Evolutionary conservation across 2,329 filamentous ascomycete genomes (phyloP).

Genomic region (Claviceps cyperi): DNA sequence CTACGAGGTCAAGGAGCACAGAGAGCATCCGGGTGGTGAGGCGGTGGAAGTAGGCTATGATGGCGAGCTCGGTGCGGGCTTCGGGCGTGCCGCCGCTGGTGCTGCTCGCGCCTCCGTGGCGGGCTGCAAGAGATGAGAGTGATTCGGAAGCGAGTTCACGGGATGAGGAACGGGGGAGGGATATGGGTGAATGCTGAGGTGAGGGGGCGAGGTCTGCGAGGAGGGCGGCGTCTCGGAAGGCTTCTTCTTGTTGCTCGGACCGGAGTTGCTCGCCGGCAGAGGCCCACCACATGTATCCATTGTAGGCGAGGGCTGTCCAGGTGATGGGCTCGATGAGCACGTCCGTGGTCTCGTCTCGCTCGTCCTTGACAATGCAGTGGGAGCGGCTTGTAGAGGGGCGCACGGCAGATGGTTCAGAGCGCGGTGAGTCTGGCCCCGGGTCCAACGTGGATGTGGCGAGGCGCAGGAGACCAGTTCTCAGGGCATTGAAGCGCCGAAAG

Average conservation of each 20-base stretch:
- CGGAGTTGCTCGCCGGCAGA: slow-evolving; percentile 60
- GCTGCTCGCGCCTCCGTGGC: slow-evolving; percentile 14
- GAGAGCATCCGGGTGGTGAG: slow-evolving; percentile 53
- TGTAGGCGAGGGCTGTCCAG: slow-evolving; percentile 65
- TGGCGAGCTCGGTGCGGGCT: slow-evolving; percentile 46
- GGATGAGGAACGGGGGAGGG: slow-evolving; percentile 17
- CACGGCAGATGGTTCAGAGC: slow-evolving; percentile 13
- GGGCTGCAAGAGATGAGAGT: slow-evolving; percentile 27
- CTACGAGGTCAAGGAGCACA: slow-evolving; percentile 46
- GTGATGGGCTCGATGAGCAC: slow-evolving; percentile 46
- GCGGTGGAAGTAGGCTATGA: slow-evolving; percentile 71
- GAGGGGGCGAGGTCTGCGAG: slow-evolving; percentile 35
- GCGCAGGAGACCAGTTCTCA: slow-evolving; percentile 48
- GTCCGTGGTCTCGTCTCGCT: slow-evolving; percentile 36
- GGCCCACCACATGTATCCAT: slow-evolving; percentile 82
- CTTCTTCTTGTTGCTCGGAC: slow-evolving; percentile 45
- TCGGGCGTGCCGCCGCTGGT: slow-evolving; percentile 2
- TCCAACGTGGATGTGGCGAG: slow-evolving; percentile 18
- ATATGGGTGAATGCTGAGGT: slow-evolving; percentile 15
- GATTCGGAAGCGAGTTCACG: slow-evolving; percentile 27
- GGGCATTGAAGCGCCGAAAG: slow-evolving; percentile 59
- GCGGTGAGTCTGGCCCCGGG: slow-evolving; percentile 15
- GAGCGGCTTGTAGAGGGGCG: slow-evolving; percentile 15
- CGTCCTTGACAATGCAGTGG: slow-evolving; percentile 17
- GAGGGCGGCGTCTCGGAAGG: slow-evolving; percentile 38